Percentiles rank a stretch among this genome's conserved stretches.
These are phyloP conservation scores for Xylaria castorea DNA, from an alignment of 495 filamentous ascomycete species.

Conservation along the genomic window DNA sequence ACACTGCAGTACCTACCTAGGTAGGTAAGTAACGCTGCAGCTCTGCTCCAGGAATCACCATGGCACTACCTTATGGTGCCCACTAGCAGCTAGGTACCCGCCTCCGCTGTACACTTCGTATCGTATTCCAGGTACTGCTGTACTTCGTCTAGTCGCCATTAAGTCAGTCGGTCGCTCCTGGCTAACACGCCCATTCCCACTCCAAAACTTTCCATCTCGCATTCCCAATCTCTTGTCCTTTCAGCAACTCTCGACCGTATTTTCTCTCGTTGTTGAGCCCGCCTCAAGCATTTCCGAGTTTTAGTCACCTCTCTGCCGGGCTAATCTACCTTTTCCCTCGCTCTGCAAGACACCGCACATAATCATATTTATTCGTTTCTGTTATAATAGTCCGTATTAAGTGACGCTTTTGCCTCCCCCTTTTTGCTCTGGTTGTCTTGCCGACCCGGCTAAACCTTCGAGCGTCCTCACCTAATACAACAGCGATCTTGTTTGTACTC, in stretches of 20 bases:
- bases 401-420: slow-evolving; percentile 12
- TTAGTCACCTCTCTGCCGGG: slow-evolving; percentile 9
- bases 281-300: slow-evolving; percentile 19
- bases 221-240: slow-evolving; percentile 24
- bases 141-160: slow-evolving; percentile 16
- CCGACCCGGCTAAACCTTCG: slow-evolving; percentile 14
- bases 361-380: slow-evolving; percentile 17
- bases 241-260: slow-evolving; percentile 27
- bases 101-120: not conserved
- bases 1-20: not conserved
- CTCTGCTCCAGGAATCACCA: not conserved
- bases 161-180: slow-evolving; percentile 15
- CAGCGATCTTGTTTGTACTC: slow-evolving; percentile 19
- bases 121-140: not conserved
- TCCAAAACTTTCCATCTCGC: slow-evolving; percentile 20
- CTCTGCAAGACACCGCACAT: slow-evolving; percentile 20
- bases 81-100: not conserved
- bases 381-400: slow-evolving; percentile 13
- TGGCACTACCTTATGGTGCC: slow-evolving; percentile 3
- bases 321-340: slow-evolving; percentile 18
- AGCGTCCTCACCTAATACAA: slow-evolving; percentile 23
- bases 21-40: not conserved
- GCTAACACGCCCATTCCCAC: slow-evolving; percentile 24
- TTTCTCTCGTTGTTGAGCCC: slow-evolving; percentile 19
- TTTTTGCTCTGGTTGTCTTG: slow-evolving; percentile 28